These are phyloP conservation scores for Mesotaenium endlicherianum DNA, from an alignment of 139 green algal species.

Conservation along the genomic window DNA sequence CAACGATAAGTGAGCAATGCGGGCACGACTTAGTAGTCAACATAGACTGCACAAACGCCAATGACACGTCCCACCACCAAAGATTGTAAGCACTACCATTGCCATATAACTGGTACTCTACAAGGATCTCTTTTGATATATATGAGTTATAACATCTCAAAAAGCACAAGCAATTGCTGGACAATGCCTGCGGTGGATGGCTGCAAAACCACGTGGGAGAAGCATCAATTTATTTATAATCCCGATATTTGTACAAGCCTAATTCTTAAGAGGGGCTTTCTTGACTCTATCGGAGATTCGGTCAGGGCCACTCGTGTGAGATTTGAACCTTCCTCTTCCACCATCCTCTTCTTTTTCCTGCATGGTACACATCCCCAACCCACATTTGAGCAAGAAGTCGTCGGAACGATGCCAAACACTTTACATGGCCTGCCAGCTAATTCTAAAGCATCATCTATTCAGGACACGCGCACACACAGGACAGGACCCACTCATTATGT, in stretches of 20 bases:
- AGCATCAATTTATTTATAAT: background rate
- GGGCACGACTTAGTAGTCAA: no score
- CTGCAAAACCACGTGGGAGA: background rate
- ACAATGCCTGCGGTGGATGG: background rate
- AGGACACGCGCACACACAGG: background rate
- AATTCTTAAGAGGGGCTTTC: slow-evolving; percentile 93
- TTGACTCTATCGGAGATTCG: slow-evolving; percentile 91
- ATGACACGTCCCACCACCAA: no score
- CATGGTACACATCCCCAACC: background rate
- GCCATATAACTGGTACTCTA: background rate
- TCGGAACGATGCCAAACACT: no score
- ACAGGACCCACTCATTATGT: background rate
- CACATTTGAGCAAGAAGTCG: no score
- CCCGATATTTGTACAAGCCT: background rate
- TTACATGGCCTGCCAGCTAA: no score
- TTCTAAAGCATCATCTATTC: background rate
- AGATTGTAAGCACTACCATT: background rate
- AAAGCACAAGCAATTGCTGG: background rate
- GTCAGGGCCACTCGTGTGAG: slow-evolving; percentile 64
- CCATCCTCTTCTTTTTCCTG: slow-evolving; percentile 40
- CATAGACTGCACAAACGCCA: no score
- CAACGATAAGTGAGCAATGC: no score
- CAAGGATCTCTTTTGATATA: background rate
- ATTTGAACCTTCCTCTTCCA: slow-evolving; percentile 73
- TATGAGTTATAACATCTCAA: background rate